Conservation (phyloP, 345 rosid species). For the Camelina hispida region DNA sequence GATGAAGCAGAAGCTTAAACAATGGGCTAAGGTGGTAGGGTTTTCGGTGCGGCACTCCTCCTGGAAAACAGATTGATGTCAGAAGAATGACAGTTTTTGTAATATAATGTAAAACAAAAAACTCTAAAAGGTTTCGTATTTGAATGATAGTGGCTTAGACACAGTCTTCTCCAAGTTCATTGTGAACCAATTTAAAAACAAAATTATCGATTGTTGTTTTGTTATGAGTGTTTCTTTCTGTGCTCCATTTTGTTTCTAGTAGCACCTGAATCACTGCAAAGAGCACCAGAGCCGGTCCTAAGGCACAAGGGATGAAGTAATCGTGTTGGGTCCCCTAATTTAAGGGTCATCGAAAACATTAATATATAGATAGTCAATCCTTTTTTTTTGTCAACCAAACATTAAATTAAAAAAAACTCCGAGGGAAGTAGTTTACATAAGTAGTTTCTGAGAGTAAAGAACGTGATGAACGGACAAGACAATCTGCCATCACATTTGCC, state of each 20-base stretch:
- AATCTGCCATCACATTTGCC: no score
- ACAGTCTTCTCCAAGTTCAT: background rate
- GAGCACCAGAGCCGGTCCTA: background rate
- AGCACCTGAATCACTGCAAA: background rate
- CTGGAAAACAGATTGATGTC: slow-evolving; percentile 41
- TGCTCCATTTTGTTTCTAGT: background rate
- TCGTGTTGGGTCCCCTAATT: background rate
- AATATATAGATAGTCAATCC: no score
- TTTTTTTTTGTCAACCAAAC: no score
- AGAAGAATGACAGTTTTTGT: background rate
- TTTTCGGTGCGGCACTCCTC: slow-evolving; percentile 61
- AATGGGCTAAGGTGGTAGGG: slow-evolving; percentile 88
- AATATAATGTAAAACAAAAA: background rate
- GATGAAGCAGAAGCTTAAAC: slow-evolving; percentile 74
- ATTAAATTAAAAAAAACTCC: no score
- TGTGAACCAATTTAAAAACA: background rate
- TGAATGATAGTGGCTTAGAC: background rate
- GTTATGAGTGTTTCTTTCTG: background rate
- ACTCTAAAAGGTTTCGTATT: background rate
- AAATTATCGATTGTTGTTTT: background rate
- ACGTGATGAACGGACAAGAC: no score
- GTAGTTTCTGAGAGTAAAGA: no score
- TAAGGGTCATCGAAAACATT: background rate
- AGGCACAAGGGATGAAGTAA: background rate
- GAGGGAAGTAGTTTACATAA: no score